Percentiles rank a stretch among this genome's conserved stretches.
Conservation (phyloP, 352 stramenopile genomes). For the Phytophthora pseudosyringae region DNA sequence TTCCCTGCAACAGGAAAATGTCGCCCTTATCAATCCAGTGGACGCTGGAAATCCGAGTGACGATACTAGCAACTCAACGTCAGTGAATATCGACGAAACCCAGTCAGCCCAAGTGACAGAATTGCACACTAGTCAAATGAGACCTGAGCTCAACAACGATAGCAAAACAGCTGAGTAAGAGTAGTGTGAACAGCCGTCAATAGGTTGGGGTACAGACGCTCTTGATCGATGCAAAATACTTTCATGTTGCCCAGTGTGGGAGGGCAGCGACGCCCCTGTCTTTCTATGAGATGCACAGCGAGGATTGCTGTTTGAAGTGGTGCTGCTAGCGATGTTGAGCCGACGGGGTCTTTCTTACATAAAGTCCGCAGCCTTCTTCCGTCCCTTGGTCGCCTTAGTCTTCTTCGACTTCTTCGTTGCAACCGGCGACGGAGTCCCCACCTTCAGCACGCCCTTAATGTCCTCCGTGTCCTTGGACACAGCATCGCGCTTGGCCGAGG, state of each 20-base stretch:
- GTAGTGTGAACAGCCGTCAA: neutral
- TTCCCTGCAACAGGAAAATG: neutral
- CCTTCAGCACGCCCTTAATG: conserved; percentile 84
- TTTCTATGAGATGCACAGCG: conserved; percentile 31
- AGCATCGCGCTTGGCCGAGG: conserved; percentile 69
- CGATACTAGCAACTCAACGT: neutral
- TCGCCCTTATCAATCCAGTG: neutral
- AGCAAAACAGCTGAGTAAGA: neutral
- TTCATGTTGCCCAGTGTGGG: conserved; percentile 23
- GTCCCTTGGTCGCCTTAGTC: conserved; percentile 41
- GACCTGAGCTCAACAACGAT: neutral
- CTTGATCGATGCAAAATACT: conserved; percentile 37
- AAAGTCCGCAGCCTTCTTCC: conserved; percentile 77
- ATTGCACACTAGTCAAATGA: neutral
- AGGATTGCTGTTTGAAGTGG: conserved; percentile 11
- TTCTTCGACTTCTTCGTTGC: conserved; percentile 52
- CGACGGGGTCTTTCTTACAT: conserved; percentile 48
- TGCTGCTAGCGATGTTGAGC: conserved; percentile 12
- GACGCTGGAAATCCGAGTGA: neutral
- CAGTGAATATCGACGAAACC: neutral
- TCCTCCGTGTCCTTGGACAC: conserved; percentile 57
- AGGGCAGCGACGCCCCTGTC: conserved; percentile 21
- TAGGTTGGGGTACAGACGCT: neutral
- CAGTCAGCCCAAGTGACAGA: neutral
- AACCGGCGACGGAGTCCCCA: conserved; percentile 27